These are phyloP conservation scores for Pseudocercospora cruenta DNA, from an alignment of 2,329 filamentous ascomycete species.

Conservation along the genomic window DNA sequence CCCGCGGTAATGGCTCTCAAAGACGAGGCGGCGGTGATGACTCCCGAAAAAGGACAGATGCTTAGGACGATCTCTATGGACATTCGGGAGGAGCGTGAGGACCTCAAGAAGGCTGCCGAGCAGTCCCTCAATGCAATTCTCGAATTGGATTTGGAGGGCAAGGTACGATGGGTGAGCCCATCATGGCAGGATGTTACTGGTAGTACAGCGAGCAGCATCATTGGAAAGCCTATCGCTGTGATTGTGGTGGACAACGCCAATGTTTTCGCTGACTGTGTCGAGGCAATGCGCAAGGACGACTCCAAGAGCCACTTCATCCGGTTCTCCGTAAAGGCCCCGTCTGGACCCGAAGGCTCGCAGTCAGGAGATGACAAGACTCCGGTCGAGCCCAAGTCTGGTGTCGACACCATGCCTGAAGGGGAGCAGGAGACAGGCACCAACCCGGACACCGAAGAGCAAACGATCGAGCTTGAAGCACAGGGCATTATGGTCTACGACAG, in stretches of 20 bases:
- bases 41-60: slow-evolving; percentile 45
- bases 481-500: slow-evolving; percentile 98
- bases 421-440: slow-evolving; percentile 6
- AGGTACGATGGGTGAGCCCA: slow-evolving; percentile 92
- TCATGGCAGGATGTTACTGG: slow-evolving; percentile 95
- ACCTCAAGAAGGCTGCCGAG: slow-evolving; percentile 92
- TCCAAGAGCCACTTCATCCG: slow-evolving; percentile 88
- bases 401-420: slow-evolving; percentile 19
- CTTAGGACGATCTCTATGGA: slow-evolving; percentile 76
- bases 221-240: slow-evolving; percentile 77
- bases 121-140: slow-evolving; percentile 96
- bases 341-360: slow-evolving; percentile 46
- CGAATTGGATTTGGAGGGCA: slow-evolving; percentile 87
- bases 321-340: slow-evolving; percentile 63
- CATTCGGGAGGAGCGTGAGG: slow-evolving; percentile 89
- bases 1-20: slow-evolving; percentile 50
- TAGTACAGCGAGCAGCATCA: slow-evolving; percentile 70
- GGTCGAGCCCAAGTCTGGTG: slow-evolving; percentile 34
- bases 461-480: slow-evolving; percentile 86
- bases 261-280: slow-evolving; percentile 80
- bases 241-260: slow-evolving; percentile 78
- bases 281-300: slow-evolving; percentile 89
- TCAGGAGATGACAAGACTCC: slow-evolving; percentile 33
- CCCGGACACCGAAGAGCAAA: slow-evolving; percentile 40
- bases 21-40: slow-evolving; percentile 41